Conservation (phyloP, 75 land plant species). For the Azolla pinnata region DNA sequence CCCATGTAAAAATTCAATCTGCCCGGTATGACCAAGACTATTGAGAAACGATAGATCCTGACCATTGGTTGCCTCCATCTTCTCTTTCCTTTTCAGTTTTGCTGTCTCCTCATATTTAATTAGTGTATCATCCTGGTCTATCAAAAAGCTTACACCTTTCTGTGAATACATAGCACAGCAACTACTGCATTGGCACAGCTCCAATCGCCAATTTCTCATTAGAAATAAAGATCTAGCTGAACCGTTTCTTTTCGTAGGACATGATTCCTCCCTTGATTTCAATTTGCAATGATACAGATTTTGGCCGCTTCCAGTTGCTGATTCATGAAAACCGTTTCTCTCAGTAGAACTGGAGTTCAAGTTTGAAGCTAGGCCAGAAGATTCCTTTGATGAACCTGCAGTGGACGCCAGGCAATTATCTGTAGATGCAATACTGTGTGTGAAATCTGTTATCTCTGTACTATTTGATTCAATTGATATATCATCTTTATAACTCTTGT, state of each 20-base stretch:
- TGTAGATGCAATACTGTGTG: not conserved
- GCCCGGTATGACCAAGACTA: slow-evolving; percentile 63
- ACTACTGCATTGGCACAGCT: slow-evolving; percentile 56
- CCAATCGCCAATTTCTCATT: slow-evolving; percentile 59
- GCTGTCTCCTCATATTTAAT: slow-evolving; percentile 83
- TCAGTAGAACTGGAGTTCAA: not conserved
- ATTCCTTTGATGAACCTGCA: not conserved
- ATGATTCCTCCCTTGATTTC: no score
- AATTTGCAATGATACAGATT: slow-evolving; percentile 1
- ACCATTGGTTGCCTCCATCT: slow-evolving; percentile 59
- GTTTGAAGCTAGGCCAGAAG: not conserved
- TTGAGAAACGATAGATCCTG: slow-evolving; percentile 48
- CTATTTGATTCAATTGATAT: not conserved
- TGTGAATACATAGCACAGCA: slow-evolving; percentile 46
- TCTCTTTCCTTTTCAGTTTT: slow-evolving; percentile 66
- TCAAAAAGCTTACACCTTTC: slow-evolving; percentile 44
- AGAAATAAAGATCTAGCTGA: slow-evolving; percentile 60
- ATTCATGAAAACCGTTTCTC: no score
- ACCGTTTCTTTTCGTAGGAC: no score
- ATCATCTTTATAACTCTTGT: not conserved
- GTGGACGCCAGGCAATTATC: not conserved
- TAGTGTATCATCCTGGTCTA: slow-evolving; percentile 72
- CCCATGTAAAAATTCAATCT: slow-evolving; percentile 80
- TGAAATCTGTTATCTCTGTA: no score
- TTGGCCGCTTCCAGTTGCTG: not conserved